These are phyloP conservation scores for Pelagophyceae sp. DNA, from an alignment of 352 stramenopile species.

Conservation along the genomic window DNA sequence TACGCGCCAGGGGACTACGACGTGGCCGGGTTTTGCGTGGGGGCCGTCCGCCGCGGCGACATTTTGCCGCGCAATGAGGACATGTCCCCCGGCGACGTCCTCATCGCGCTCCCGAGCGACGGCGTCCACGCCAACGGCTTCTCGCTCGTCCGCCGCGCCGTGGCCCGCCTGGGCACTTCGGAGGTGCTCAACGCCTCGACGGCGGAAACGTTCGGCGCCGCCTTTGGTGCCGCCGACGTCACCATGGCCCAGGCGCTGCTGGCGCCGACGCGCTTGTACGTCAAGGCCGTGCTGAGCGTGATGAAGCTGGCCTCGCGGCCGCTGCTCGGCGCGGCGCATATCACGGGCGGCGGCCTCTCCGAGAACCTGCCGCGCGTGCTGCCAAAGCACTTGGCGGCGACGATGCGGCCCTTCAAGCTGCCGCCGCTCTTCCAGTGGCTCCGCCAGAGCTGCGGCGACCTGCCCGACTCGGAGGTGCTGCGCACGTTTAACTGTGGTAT, in stretches of 20 bases:
- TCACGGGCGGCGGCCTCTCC: constrained; percentile 92
- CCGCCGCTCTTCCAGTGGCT: constrained; percentile 96
- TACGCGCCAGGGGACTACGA: constrained; percentile 96
- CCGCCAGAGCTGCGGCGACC: constrained; percentile 59
- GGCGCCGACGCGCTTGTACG: constrained; percentile 94
- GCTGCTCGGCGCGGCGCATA: constrained; percentile 82
- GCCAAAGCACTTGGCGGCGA: constrained; percentile 72
- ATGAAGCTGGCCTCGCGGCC: constrained; percentile 33
- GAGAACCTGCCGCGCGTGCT: constrained; percentile 96
- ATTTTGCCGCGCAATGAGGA: constrained; percentile 58
- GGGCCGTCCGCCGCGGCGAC: constrained; percentile 67
- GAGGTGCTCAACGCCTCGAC: constrained; percentile 47
- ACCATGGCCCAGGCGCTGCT: constrained; percentile 86
- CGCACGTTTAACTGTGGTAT: constrained; percentile 98
- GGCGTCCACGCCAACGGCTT: constrained; percentile 98
- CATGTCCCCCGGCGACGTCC: constrained; percentile 71
- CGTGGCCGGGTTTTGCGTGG: constrained; percentile 94
- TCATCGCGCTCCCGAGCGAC: constrained; percentile 87
- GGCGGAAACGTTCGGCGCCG: constrained; percentile 35
- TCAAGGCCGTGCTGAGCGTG: constrained; percentile 68
- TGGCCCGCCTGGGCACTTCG: constrained; percentile 55
- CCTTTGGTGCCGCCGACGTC: constrained; percentile 39
- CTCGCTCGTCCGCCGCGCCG: constrained; percentile 91
- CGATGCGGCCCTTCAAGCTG: constrained; percentile 79
- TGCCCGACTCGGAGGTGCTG: constrained; percentile 87